Base-by-base conservation (phyloP, 805 yeast species). In the Scheffersomyces coipomensis region DNA sequence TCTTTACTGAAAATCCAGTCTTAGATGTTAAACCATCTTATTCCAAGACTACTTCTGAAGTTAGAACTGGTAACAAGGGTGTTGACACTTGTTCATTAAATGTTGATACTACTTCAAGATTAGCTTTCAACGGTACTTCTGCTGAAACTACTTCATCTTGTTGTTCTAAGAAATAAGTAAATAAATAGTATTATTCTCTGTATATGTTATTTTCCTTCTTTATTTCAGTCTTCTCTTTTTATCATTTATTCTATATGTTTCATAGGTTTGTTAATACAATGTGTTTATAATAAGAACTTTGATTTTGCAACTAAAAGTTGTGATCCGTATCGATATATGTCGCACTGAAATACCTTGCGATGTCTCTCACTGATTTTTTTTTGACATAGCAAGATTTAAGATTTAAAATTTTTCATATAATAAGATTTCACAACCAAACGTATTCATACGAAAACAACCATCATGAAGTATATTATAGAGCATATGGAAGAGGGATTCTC, bases 401-500 rank as follows among this genome's bases (percentile, higher is more conserved):
- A n/a, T n/a, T n/a, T n/a, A n/a, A n/a, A n/a, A n/a, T n/a, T n/a
- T n/a, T n/a, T n/a, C n/a, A n/a, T n/a, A n/a, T n/a, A n/a, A n/a
- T n/a, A n/a, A n/a, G n/a, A n/a, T n/a, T n/a, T n/a, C n/a, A n/a
- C n/a, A n/a, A n/a, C n/a, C n/a, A n/a, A n/a, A n/a, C n/a, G n/a
- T n/a, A n/a, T n/a, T n/a, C n/a, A n/a, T n/a, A 15, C 18, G 5
- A 25, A 5, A 25, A 25, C 19, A 19, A 26, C 21, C 36, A 29
- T 43, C 24, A 87, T 87, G 95, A 88, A 88, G 64, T 91, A 89
- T 72, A 79, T 93, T 38, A 89, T 91, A 37, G 99, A 91, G 63
- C 99, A 91, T 59, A 91, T 91, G 97, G 99, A 91, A 63, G 85
- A 81, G 44, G 98, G 96, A 1, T 88, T 91, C 75, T 88, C 96